Conservation (phyloP, 2,329 filamentous ascomycete genomes). For the Penicillium sp. region DNA sequence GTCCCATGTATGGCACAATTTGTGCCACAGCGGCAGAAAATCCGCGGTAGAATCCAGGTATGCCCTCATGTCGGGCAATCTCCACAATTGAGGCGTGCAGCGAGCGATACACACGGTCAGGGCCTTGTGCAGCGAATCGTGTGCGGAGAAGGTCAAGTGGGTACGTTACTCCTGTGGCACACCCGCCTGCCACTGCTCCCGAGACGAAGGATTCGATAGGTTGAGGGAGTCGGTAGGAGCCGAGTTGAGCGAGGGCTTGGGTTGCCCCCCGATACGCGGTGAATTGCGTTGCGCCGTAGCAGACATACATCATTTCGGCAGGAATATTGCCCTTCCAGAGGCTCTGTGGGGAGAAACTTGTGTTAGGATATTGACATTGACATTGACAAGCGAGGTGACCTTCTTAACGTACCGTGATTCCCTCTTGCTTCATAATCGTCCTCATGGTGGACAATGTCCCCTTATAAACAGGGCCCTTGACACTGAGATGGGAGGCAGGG, state of each 20-base stretch:
- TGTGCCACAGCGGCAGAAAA: constrained; percentile 76
- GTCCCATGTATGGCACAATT: constrained; percentile 93
- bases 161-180: constrained; percentile 81
- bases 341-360: constrained; percentile 42
- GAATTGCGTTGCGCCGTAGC: constrained; percentile 88
- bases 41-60: constrained; percentile 81
- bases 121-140: constrained; percentile 92
- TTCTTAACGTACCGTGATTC: constrained; percentile 59
- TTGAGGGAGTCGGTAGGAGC: constrained; percentile 56
- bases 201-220: constrained; percentile 76
- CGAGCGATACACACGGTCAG: constrained; percentile 71
- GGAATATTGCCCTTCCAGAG: constrained; percentile 99
- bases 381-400: background rate
- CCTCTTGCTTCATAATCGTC: constrained; percentile 76
- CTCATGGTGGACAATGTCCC: constrained; percentile 73
- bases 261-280: constrained; percentile 77
- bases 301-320: constrained; percentile 89
- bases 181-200: constrained; percentile 77
- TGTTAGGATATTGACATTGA: background rate
- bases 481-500: constrained; percentile 57
- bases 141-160: constrained; percentile 90
- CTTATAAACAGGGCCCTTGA: constrained; percentile 57
- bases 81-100: constrained; percentile 66
- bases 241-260: constrained; percentile 59
- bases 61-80: constrained; percentile 73